Base-by-base conservation (phyloP, 2,329 filamentous ascomycete genomes). In the Talaromyces pinophilus region DNA sequence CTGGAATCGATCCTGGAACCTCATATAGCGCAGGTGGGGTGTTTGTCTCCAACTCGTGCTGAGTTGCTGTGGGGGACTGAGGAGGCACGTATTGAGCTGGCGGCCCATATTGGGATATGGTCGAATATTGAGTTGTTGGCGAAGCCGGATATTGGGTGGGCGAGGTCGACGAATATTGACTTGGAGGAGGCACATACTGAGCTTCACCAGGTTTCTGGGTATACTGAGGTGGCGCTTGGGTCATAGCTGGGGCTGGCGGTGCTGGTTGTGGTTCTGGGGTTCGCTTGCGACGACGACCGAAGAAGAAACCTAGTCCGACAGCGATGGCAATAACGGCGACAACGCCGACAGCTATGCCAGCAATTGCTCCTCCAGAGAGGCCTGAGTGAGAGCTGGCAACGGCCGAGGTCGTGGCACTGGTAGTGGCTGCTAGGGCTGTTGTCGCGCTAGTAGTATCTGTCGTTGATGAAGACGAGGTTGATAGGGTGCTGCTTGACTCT, bases 291-390 rank as follows among this genome's bases (percentile, higher is more conserved):
- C 54, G 54, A 38, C 54, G 54, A 15, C 54, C 33, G 33, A 57
- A 38, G 33, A 57, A 22, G n/a, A 57, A 38, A 7, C 54, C 54
- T 38, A 57, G 33, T 15, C 4, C 33, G 33, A 35, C 10, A 38
- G 54, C 54, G 19, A 57, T 38, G 11, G 54, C 54, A 33, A 57
- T 22, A 22, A 57, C 33, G 33, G 54, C 54, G 33, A 57, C 54
- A 38, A 38, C 54, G 15, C 54, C 54, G 30, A 57, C 33, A 57
- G 13, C 54, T 38, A 57, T 57, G 5, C 54, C 54, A 25, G 30
- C 54, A 15, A 57, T 57, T 57, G 54, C 54, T 57, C 54, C 54
- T 22, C 54, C 54, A 15, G 54, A 57, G n/a, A 57, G 54, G n/a
- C 54, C 33, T 15, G 54, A 57, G 11, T 25, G n/a, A 38, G 54